These are phyloP conservation scores for Phytophthora rubi DNA, from an alignment of 352 stramenopile genomes.

Conservation along the genomic window DNA sequence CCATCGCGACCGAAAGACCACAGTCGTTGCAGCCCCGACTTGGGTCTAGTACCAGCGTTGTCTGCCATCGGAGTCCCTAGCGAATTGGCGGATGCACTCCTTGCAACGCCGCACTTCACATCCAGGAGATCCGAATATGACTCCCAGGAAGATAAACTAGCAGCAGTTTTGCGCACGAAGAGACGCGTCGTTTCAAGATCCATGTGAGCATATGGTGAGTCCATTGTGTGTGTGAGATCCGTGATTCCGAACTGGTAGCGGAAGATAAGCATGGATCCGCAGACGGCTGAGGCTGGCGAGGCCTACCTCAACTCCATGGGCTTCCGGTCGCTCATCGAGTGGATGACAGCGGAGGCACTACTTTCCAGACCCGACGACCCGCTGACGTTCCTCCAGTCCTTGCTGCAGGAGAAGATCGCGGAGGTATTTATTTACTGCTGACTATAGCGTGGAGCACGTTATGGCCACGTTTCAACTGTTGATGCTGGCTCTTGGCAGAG, in stretches of 20 bases:
- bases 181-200: conserved; percentile 34
- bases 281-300: conserved; percentile 82
- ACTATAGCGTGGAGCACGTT: no score
- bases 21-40: conserved; percentile 46
- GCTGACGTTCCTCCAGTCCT: conserved; percentile 77
- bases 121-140: not conserved
- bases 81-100: not conserved
- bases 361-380: conserved; percentile 87
- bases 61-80: conserved; percentile 14
- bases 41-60: conserved; percentile 3
- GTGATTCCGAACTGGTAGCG: not conserved
- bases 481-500: conserved; percentile 25
- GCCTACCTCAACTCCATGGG: conserved; percentile 89
- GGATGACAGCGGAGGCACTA: conserved; percentile 89
- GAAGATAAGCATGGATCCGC: conserved; percentile 55
- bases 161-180: conserved; percentile 31
- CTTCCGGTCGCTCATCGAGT: conserved; percentile 92
- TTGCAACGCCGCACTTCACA: not conserved
- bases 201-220: not conserved
- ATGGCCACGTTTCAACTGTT: not conserved
- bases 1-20: conserved; percentile 55
- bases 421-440: conserved; percentile 45
- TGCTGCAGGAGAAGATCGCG: conserved; percentile 85
- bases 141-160: not conserved
- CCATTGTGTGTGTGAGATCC: not conserved